These are phyloP conservation scores for Wickerhamomyces chaumierensis DNA, from an alignment of 805 yeast genomes.

Conservation along the genomic window DNA sequence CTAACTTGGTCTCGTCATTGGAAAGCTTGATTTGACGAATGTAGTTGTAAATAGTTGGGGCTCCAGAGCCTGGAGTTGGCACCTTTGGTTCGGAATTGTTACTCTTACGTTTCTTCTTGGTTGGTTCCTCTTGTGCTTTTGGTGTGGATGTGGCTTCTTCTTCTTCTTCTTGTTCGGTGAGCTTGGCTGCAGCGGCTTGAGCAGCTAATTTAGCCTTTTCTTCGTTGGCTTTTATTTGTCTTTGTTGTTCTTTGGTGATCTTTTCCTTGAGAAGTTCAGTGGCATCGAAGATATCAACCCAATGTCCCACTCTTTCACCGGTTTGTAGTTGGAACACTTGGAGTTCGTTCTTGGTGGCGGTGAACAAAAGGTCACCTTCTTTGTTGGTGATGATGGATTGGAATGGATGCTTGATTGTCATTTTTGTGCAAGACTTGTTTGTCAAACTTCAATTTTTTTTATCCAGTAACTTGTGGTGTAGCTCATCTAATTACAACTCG, in stretches of 20 bases:
- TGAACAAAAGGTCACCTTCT: slow-evolving; percentile 38
- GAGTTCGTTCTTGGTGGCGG: slow-evolving; percentile 48
- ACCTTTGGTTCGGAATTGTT: slow-evolving; percentile 34
- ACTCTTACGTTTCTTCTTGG: slow-evolving; percentile 23
- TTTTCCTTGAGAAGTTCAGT: slow-evolving; percentile 34
- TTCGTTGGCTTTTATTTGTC: slow-evolving; percentile 17
- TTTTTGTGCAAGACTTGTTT: no score
- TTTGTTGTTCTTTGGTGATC: slow-evolving; percentile 28
- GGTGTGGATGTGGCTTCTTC: neutral
- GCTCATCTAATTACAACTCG: no score
- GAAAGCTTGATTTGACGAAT: slow-evolving; percentile 52
- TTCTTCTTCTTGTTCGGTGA: neutral
- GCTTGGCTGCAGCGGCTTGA: no score
- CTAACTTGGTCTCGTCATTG: slow-evolving; percentile 39
- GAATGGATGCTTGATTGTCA: slow-evolving; percentile 56
- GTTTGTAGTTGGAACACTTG: slow-evolving; percentile 33
- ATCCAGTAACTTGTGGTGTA: no score
- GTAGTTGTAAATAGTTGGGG: slow-evolving; percentile 55
- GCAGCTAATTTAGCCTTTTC: no score
- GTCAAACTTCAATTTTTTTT: no score
- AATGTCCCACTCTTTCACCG: slow-evolving; percentile 38
- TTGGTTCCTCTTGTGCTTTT: slow-evolving; percentile 8
- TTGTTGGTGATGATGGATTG: slow-evolving; percentile 40
- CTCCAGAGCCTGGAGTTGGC: slow-evolving; percentile 58
- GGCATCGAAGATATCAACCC: slow-evolving; percentile 52